Percentiles rank a stretch among this genome's conserved stretches.
Conservation (phyloP, 257 asterid genomes). For the Penstemon barbatus region DNA sequence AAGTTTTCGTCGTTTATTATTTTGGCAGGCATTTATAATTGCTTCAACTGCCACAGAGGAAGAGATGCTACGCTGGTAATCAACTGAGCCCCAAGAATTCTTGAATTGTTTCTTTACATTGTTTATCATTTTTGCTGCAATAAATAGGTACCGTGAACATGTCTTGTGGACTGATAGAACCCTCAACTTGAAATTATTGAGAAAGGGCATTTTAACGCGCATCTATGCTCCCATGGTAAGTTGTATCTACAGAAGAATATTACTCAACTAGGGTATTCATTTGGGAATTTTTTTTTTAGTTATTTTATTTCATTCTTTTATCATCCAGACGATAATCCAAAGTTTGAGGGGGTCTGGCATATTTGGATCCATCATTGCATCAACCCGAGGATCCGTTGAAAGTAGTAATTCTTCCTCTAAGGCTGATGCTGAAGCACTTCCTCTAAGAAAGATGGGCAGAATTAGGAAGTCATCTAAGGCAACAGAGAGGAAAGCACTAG, state of each 20-base stretch:
- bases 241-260: not conserved
- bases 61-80: slow-evolving; percentile 92
- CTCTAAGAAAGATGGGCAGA: slow-evolving; percentile 72
- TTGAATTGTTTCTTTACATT: not conserved
- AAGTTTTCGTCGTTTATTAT: slow-evolving; percentile 13
- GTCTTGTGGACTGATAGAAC: slow-evolving; percentile 88
- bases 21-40: slow-evolving; percentile 84
- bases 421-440: slow-evolving; percentile 38
- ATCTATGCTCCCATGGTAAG: slow-evolving; percentile 97
- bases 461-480: slow-evolving; percentile 39
- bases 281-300: slow-evolving; percentile 2
- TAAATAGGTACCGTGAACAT: slow-evolving; percentile 82
- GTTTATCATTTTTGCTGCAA: slow-evolving; percentile 18
- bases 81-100: not conserved
- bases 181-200: slow-evolving; percentile 72
- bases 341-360: slow-evolving; percentile 83
- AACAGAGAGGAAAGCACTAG: slow-evolving; percentile 56
- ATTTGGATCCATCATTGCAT: slow-evolving; percentile 60
- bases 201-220: slow-evolving; percentile 91
- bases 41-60: slow-evolving; percentile 99
- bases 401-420: slow-evolving; percentile 41
- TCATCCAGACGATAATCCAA: slow-evolving; percentile 79
- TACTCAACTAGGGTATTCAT: slow-evolving; percentile 7
- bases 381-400: slow-evolving; percentile 60
- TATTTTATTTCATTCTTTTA: not conserved